These are phyloP conservation scores for Suhomyces ambrosiae DNA, from an alignment of 1,139 yeast genomes.

Conservation along the genomic window DNA sequence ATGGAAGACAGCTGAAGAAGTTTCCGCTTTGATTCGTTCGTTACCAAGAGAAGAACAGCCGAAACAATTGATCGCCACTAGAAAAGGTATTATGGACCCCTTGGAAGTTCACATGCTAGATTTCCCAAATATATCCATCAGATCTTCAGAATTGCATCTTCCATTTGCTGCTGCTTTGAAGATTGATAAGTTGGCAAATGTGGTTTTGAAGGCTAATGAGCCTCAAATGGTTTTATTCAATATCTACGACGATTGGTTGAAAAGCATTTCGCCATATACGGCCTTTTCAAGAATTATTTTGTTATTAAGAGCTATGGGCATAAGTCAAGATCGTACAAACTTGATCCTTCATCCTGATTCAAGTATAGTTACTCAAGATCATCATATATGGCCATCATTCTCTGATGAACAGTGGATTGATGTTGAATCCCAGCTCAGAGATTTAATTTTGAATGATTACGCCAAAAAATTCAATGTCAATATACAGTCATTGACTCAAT, in stretches of 20 bases:
- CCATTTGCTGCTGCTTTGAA: slow-evolving; percentile 90
- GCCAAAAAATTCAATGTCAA: slow-evolving; percentile 85
- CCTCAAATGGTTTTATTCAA: slow-evolving; percentile 92
- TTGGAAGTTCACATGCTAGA: slow-evolving; percentile 96
- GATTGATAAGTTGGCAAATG: slow-evolving; percentile 76
- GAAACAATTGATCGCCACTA: slow-evolving; percentile 82
- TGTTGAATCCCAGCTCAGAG: slow-evolving; percentile 85
- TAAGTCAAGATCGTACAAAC: slow-evolving; percentile 76
- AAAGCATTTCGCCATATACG: slow-evolving; percentile 80
- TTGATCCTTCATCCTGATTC: slow-evolving; percentile 76
- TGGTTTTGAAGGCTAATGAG: slow-evolving; percentile 83
- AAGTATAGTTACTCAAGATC: slow-evolving; percentile 65
- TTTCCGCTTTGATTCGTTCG: slow-evolving; percentile 85
- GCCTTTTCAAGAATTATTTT: slow-evolving; percentile 89
- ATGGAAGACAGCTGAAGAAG: slow-evolving; percentile 99
- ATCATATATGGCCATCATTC: slow-evolving; percentile 93
- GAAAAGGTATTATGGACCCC: slow-evolving; percentile 93
- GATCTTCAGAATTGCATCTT: slow-evolving; percentile 85
- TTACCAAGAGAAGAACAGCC: slow-evolving; percentile 95
- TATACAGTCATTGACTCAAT: slow-evolving; percentile 84
- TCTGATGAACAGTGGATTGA: slow-evolving; percentile 89
- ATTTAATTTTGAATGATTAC: slow-evolving; percentile 81
- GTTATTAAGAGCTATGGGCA: slow-evolving; percentile 75
- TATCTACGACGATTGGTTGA: slow-evolving; percentile 93
- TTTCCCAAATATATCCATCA: slow-evolving; percentile 86